Evolutionary conservation across 768 basidiomycete genomes (phyloP).

Genomic region (Lactifluus rugatus): DNA sequence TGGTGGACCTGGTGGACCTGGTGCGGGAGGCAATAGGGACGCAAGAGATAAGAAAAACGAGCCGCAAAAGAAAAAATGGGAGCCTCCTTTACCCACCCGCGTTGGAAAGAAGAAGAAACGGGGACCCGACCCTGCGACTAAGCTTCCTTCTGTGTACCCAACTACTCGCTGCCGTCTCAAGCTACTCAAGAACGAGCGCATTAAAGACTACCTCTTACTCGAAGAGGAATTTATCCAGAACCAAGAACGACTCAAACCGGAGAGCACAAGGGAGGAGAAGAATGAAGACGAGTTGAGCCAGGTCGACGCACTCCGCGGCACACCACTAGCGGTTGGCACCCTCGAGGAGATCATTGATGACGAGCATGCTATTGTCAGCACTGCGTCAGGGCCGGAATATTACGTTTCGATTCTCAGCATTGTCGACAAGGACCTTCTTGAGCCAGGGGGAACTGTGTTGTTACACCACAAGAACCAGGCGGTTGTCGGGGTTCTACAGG

Average conservation of each 20-base stretch:
- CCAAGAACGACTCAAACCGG: slow-evolving; percentile 84
- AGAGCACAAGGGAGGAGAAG: slow-evolving; percentile 84
- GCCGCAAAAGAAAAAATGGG: slow-evolving; percentile 87
- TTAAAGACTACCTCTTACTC: slow-evolving; percentile 93
- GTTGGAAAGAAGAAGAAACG: slow-evolving; percentile 94
- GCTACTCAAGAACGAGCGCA: slow-evolving; percentile 92
- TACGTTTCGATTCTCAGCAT: slow-evolving; percentile 97
- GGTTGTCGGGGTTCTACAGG: slow-evolving; percentile 90
- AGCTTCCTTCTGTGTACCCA: slow-evolving; percentile 87
- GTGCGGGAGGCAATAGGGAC: slow-evolving; percentile 21
- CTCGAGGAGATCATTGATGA: slow-evolving; percentile 98
- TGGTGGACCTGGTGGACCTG: slow-evolving; percentile 25
- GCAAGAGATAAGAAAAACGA: slow-evolving; percentile 38
- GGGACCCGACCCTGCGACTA: slow-evolving; percentile 85
- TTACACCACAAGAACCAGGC: slow-evolving; percentile 94
- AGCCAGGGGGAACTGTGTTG: slow-evolving; percentile 91
- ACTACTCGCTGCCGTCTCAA: slow-evolving; percentile 93
- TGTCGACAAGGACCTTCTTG: slow-evolving; percentile 95
- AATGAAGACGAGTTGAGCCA: slow-evolving; percentile 89
- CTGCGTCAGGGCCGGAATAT: slow-evolving; percentile 88
- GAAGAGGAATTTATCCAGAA: slow-evolving; percentile 94
- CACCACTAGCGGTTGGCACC: slow-evolving; percentile 96
- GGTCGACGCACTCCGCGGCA: slow-evolving; percentile 90
- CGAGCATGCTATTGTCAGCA: slow-evolving; percentile 98
- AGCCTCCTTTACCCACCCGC: slow-evolving; percentile 92